Base-by-base conservation (phyloP, 805 yeast genomes). In the Saccharomyces kudriavzevii region DNA sequence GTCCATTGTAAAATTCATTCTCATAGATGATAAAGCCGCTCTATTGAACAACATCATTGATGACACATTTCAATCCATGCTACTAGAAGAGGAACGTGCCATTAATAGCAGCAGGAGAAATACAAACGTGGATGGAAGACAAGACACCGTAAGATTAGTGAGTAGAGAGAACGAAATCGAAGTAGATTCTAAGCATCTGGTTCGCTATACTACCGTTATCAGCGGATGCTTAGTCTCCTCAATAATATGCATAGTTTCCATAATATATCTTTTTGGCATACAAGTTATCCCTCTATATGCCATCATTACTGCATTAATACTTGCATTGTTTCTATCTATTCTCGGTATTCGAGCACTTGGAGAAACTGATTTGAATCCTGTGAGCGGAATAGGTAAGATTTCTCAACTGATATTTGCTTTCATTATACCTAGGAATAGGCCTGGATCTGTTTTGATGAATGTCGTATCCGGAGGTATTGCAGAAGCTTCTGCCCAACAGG, bases 401-500 rank as follows among this genome's bases (percentile, higher is more conserved):
- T 91, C 97, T 0, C 99, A 92, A 68, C 74, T 92, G 49, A 70
- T 94, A 2, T 89, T 94, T 70, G 96, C 97, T 0, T 65, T 89
- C 11, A 76, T 92, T 5, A 78, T 90, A 26, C 96, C 96, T 0
- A 74, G 76, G 30, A 68, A 74, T 47, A 87, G 84, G 54, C 95
- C 95, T 1, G 90, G 95, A 1, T 81, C 89, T 10, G 89, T 94
- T 4, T 72, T 92, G 45, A 82, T 89, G 47, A 94, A 92, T 65
- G 74, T 92, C 49, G 86, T 92, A 1, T 96, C 97, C 3, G 99
- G 99, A 17, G 99, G 97, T 13, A 84, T 92, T 45, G 95, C 98
- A 1, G 99, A 92, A 72, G 97, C 98, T 0, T 98, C 98, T 8
- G 97, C 99, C 2, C 98, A 94, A 72, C 99, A 92, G 71, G 97